phyloP scores from a whole-genome alignment of 176 grass and related monocot species.

The Aechmea fasciata region DNA sequence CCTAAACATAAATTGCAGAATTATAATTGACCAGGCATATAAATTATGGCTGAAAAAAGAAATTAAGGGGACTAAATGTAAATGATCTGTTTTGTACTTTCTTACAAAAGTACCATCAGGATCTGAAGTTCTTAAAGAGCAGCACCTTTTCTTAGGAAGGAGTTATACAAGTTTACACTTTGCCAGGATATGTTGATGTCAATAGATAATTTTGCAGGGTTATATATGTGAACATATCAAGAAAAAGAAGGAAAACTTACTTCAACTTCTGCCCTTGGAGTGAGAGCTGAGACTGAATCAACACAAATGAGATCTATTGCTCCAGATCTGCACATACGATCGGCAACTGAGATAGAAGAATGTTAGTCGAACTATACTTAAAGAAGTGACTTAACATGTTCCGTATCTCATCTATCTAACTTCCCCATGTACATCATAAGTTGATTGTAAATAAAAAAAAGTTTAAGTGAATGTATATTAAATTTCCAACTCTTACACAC shows the following conservation, averaged over 20 bases:
- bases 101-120: too few species aligned
- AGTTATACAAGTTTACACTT: too few species aligned
- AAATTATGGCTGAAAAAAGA: neutral
- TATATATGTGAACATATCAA: neutral
- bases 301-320: conserved; percentile 95
- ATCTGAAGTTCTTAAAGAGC: too few species aligned
- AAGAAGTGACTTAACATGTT: neutral
- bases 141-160: too few species aligned
- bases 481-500: too few species aligned
- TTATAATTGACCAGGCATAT: conserved; percentile 1
- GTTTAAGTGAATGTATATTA: too few species aligned
- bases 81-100: too few species aligned
- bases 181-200: neutral
- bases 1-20: conserved; percentile 32
- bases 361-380: conserved; percentile 18
- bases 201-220: conserved; percentile 10
- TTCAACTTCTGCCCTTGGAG: conserved; percentile 94
- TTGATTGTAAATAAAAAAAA: too few species aligned
- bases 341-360: conserved; percentile 66
- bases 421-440: neutral
- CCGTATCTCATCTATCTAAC: neutral
- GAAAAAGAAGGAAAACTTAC: conserved; percentile 24
- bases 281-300: conserved; percentile 95
- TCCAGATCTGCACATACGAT: conserved; percentile 97
- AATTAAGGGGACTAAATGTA: neutral